Base-by-base conservation (phyloP, 2,329 filamentous ascomycete genomes). In the Calonectria pteridis region DNA sequence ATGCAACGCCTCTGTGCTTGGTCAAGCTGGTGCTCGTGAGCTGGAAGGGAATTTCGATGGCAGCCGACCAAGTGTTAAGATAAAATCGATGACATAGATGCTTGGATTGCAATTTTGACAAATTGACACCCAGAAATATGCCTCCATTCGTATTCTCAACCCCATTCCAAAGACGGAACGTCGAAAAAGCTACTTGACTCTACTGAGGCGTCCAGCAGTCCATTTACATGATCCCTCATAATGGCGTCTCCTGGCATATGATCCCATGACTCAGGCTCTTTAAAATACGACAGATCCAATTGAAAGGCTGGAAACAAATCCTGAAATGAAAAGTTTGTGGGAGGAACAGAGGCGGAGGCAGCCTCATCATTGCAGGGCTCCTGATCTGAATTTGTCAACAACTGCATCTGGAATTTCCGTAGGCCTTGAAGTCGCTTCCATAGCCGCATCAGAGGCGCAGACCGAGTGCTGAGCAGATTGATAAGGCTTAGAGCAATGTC, bases 381-480 rank as follows among this genome's bases (percentile, higher is more conserved):
- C 50, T 53, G 26, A 14, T 55, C 20, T 55, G 51, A 33, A 14
- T 28, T 33, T 5, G 28, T 65, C 33, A 23, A n/a, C 6, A 29
- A 37, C 28, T 23, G 23, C 33, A 13, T 23, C 18, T 49, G 33
- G 18, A 71, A 59, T 28, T 70, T 37, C 16, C 49, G 29, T 10
- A 71, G 20, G 5, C 62, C 69, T 16, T 71, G 69, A 23, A 71
- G 69, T 13, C 69, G 50, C 20, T 66, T 46, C 69, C 69, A 71
- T 3, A 71, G 16, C 0, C 50, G 59, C 69, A 65, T 66, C 31
- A 71, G 33, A 18, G 31, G 62, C 1, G 13, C 16, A 2, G 69
- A 71, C 4, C 62, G 37, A 6, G 35, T 66, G 37, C 69, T 71
- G 14, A 71, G 51, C 16, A 59, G 11, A 16, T 59, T 28, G 10